Evolutionary conservation across 169 alveolate genomes (phyloP).

Genomic region (Cryptosporidium sp.): DNA sequence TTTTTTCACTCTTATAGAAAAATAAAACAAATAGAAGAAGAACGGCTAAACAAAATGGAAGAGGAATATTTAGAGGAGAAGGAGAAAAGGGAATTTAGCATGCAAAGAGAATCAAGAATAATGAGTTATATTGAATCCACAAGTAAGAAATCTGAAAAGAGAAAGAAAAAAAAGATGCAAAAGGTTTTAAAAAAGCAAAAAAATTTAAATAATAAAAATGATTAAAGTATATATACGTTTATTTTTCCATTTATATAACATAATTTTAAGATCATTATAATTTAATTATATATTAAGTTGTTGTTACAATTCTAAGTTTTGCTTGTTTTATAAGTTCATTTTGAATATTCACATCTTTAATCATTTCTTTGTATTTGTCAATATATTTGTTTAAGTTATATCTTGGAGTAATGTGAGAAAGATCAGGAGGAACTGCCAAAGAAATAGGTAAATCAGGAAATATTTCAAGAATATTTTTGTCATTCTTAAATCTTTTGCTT

Average conservation of each 20-base stretch:
- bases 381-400: conserved; percentile 34
- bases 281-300: conserved; percentile 10
- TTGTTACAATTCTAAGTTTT: conserved; percentile 53
- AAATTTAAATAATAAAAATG: not conserved
- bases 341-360: conserved; percentile 20
- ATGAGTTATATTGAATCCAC: conserved; percentile 26
- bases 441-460: conserved; percentile 28
- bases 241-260: not conserved
- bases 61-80: conserved; percentile 69
- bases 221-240: not conserved
- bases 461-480: not conserved
- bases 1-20: conserved; percentile 78
- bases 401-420: conserved; percentile 36
- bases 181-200: not conserved
- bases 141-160: conserved; percentile 37
- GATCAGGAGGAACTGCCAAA: conserved; percentile 34
- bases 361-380: conserved; percentile 45
- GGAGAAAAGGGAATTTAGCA: conserved; percentile 63
- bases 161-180: conserved; percentile 47
- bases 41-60: conserved; percentile 78
- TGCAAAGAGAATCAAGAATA: conserved; percentile 42
- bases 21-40: conserved; percentile 72
- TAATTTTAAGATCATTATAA: not conserved
- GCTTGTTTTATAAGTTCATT: conserved; percentile 58
- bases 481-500: not conserved